These are phyloP conservation scores for Phytopythium kandeliae DNA, from an alignment of 352 stramenopile species.

Conservation along the genomic window DNA sequence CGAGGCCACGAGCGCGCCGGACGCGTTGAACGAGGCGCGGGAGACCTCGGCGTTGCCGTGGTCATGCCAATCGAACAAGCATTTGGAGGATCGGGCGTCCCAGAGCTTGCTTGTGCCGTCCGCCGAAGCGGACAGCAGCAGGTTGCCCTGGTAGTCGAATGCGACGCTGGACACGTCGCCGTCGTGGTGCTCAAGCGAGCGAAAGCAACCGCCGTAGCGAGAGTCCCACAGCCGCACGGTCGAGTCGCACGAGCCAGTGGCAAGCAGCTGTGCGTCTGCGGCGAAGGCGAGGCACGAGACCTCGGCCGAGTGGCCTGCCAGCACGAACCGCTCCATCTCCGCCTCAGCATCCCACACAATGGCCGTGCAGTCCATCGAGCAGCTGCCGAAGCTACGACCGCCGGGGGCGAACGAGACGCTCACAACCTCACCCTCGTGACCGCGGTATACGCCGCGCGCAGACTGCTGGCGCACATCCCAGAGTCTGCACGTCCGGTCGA, in stretches of 20 bases:
- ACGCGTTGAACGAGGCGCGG: slow-evolving; percentile 57
- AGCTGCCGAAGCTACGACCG: slow-evolving; percentile 49
- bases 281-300: slow-evolving; percentile 70
- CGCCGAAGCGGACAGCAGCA: slow-evolving; percentile 49
- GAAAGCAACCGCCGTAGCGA: slow-evolving; percentile 65
- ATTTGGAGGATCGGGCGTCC: slow-evolving; percentile 57
- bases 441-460: slow-evolving; percentile 35
- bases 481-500: slow-evolving; percentile 73
- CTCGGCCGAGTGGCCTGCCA: slow-evolving; percentile 54
- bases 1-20: slow-evolving; percentile 54
- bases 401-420: slow-evolving; percentile 30
- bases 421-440: slow-evolving; percentile 59
- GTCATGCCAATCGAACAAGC: slow-evolving; percentile 50
- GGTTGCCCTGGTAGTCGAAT: slow-evolving; percentile 56
- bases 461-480: slow-evolving; percentile 42
- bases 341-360: slow-evolving; percentile 66
- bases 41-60: slow-evolving; percentile 43
- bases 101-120: slow-evolving; percentile 64
- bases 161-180: slow-evolving; percentile 52
- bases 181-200: slow-evolving; percentile 49
- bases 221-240: slow-evolving; percentile 72
- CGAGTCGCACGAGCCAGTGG: slow-evolving; percentile 59
- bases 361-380: slow-evolving; percentile 61
- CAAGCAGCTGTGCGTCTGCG: slow-evolving; percentile 29
- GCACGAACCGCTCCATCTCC: slow-evolving; percentile 28